Evolutionary conservation across 208 protist species (phyloP), one percentile per base, ranked within the genome.

Genomic region (Porcisia hertigi): DNA sequence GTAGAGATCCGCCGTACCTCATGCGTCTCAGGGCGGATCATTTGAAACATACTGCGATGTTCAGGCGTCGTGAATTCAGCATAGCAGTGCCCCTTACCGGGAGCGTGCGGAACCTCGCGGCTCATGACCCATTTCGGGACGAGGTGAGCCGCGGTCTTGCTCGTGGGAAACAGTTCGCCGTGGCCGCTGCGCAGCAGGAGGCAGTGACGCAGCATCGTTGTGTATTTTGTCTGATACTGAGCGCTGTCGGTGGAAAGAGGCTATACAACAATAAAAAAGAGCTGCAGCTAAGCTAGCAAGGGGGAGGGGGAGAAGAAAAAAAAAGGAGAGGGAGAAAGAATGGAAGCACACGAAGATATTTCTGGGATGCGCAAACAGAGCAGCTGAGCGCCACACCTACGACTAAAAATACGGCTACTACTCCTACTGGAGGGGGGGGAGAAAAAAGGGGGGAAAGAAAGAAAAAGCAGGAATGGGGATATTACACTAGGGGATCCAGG

Each of bases 111-210:
- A 23, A 86, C 74, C 36, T 69, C 69, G 63, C 90, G 85, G 55
- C 23, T 41, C 83, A 92, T 82, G 65, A 97, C 67, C 88, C 88
- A 97, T 49, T 69, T 3, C 16, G 71, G 84, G 12, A 64, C 72
- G n/a, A 97, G 82, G 67, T 97, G 90, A 2, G 90, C 87, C 6
- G 88, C 90, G 9, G 77, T 79, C 82, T 97, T 97, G 55, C 82
- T 92, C 6, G 89, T 97, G 2, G 93, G 93, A 73, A 97, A 95
- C 49, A 95, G 73, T 20, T 95, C 89, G 23, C 91, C 92, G 39
- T 93, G 88, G 64, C 90, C 88, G 67, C 88, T 87, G 6, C 86
- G 83, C 16, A 74, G 59, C 0, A 77, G 30, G 30, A 73, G 72
- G 64, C 62, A 83, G 45, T 71, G 89, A 74, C 83, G 81, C 18